Percentiles rank a stretch among this genome's conserved stretches.
phyloP scores from a whole-genome alignment of 148 eudicot genomes.

The Rhododendron mucronatum region DNA sequence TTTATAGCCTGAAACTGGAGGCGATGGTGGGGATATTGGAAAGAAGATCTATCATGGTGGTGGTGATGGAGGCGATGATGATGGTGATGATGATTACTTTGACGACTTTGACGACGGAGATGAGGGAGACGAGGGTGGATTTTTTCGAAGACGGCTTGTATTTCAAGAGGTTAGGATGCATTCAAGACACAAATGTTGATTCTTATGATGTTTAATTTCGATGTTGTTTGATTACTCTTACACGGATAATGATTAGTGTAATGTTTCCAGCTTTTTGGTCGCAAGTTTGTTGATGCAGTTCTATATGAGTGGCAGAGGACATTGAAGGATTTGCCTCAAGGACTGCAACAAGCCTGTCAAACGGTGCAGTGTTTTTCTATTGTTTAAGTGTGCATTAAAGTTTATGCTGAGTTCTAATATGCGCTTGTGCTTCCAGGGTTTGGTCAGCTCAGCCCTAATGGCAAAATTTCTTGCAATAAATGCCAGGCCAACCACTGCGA shows the following conservation, averaged over 20 bases:
- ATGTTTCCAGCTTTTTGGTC: slow-evolving; percentile 65
- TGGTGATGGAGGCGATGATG: slow-evolving; percentile 97
- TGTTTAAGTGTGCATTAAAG: background rate
- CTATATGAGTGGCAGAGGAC: slow-evolving; percentile 96
- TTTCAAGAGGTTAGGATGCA: slow-evolving; percentile 60
- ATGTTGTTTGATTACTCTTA: background rate
- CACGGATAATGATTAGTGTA: slow-evolving; percentile 5
- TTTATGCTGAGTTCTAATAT: slow-evolving; percentile 15
- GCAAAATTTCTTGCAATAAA: slow-evolving; percentile 72
- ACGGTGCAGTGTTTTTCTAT: slow-evolving; percentile 39
- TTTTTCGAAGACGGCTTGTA: slow-evolving; percentile 71
- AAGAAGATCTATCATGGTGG: slow-evolving; percentile 76
- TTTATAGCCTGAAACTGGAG: slow-evolving; percentile 68
- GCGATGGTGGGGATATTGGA: slow-evolving; percentile 90
- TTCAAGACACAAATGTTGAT: background rate
- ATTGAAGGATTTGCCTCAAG: slow-evolving; percentile 91
- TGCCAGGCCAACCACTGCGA: slow-evolving; percentile 79
- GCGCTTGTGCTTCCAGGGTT: slow-evolving; percentile 49
- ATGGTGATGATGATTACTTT: slow-evolving; percentile 92
- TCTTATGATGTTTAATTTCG: background rate
- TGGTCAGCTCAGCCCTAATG: slow-evolving; percentile 93
- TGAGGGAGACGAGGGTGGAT: slow-evolving; percentile 92
- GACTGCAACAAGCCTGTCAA: slow-evolving; percentile 88
- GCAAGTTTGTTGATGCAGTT: slow-evolving; percentile 86
- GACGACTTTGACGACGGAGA: slow-evolving; percentile 96